Conservation (phyloP, 768 basidiomycete species). For the Kwoniella europaea region DNA sequence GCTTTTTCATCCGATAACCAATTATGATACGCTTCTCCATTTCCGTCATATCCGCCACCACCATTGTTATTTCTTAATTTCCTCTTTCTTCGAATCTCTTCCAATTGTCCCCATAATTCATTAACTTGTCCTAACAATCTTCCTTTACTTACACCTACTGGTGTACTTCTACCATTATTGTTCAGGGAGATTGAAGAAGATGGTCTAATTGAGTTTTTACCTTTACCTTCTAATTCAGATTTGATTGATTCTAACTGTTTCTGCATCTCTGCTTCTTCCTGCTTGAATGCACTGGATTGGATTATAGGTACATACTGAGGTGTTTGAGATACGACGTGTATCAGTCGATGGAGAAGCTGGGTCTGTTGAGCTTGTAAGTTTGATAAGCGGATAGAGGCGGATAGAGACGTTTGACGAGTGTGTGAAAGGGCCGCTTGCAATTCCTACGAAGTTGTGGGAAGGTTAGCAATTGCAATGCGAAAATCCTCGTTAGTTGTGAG, state of each 20-base stretch:
- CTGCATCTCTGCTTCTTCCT: slow-evolving; percentile 47
- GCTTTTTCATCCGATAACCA: slow-evolving; percentile 17
- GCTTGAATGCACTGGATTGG: slow-evolving; percentile 46
- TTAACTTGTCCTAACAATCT: slow-evolving; percentile 54
- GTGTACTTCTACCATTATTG: slow-evolving; percentile 24
- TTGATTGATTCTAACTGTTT: slow-evolving; percentile 42
- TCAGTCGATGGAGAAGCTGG: slow-evolving; percentile 48
- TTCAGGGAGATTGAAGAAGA: slow-evolving; percentile 3
- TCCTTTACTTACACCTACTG: slow-evolving; percentile 32
- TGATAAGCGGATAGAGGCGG: slow-evolving; percentile 42
- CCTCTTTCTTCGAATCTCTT: slow-evolving; percentile 47
- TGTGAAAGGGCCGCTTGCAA: slow-evolving; percentile 29
- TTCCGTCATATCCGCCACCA: not conserved
- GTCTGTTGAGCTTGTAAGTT: slow-evolving; percentile 49
- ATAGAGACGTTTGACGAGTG: slow-evolving; percentile 43
- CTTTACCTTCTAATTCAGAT: slow-evolving; percentile 50
- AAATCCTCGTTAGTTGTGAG: too few relatives aligned
- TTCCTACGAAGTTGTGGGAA: not conserved
- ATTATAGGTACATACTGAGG: slow-evolving; percentile 51
- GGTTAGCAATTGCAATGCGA: not conserved
- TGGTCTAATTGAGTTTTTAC: slow-evolving; percentile 10
- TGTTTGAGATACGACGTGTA: slow-evolving; percentile 47
- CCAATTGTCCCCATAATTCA: slow-evolving; percentile 55
- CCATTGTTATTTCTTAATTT: slow-evolving; percentile 15
- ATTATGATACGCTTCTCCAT: not conserved